These are phyloP conservation scores for Naganishia vishniacii DNA, from an alignment of 768 basidiomycete genomes.

Conservation along the genomic window DNA sequence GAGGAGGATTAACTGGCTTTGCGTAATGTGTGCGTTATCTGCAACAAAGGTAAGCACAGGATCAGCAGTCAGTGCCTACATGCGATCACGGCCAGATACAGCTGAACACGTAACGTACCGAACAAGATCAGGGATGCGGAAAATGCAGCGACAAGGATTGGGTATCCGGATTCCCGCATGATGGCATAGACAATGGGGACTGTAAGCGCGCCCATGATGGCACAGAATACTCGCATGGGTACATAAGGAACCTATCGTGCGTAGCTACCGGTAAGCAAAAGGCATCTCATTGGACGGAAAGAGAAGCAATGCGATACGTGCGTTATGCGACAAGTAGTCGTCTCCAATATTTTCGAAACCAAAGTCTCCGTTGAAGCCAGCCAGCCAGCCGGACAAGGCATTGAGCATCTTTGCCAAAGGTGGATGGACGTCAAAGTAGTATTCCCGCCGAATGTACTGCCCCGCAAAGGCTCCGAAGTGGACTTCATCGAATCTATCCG, in stretches of 20 bases:
- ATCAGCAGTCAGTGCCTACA: background rate
- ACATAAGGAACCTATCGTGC: conserved; percentile 65
- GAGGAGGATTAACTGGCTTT: conserved; percentile 91
- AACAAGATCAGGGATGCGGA: conserved; percentile 79
- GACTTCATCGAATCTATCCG: conserved; percentile 83
- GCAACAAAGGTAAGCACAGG: background rate
- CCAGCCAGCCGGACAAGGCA: conserved; percentile 89
- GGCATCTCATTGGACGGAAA: no score
- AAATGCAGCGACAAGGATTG: conserved; percentile 81
- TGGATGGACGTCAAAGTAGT: conserved; percentile 99
- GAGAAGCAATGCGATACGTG: no score
- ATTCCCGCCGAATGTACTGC: conserved; percentile 84
- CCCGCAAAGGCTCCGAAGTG: conserved; percentile 98
- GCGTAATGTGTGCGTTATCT: conserved; percentile 95
- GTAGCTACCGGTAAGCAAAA: background rate
- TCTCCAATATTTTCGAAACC: conserved; percentile 93
- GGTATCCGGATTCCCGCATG: conserved; percentile 97
- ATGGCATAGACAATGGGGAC: conserved; percentile 86
- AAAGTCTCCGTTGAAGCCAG: conserved; percentile 91
- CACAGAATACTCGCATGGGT: conserved; percentile 86
- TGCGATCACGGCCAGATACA: background rate
- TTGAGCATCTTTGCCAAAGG: conserved; percentile 94
- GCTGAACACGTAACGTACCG: conserved; percentile 57
- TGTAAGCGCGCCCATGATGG: conserved; percentile 82
- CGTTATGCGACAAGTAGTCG: conserved; percentile 74